Evolutionary conservation across 345 rosid genomes (phyloP), one percentile per base, ranked within the genome.

Genomic region (Heritiera littoralis): DNA sequence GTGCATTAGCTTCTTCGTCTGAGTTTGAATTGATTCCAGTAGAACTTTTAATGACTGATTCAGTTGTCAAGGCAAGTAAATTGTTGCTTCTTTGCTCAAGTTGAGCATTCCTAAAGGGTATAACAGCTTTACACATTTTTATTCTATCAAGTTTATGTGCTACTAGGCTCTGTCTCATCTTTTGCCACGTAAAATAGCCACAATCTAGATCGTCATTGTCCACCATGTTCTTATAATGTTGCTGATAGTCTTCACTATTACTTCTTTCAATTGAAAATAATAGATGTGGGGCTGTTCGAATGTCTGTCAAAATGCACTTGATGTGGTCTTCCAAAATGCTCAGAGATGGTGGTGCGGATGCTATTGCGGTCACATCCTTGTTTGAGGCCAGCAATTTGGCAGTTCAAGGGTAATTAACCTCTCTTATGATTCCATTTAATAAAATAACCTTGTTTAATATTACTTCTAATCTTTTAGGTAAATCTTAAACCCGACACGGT

Each of bases 271-370:
- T 80, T 84, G 69, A 28, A 65, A 74, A 54, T 68, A 14, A 43
- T 81, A 91, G 95, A 86, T 91, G 86, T 68, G 93, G 95, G 51
- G 95, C 90, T 40, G 90, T 91, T 60, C 89, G 92, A 1, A 89
- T 91, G 95, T 80, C 86, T 74, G 93, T 89, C 58, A 91, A 91
- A 79, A 87, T 91, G 82, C 86, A 80, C 86, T 82, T 91, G 85
- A 91, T 89, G 95, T 91, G 88, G 90, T 88, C 89, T 80, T 88
- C 95, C 61, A 89, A 88, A 85, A 84, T 91, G 89, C 87, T 89
- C 75, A 91, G 89, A 81, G 82, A 87, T 83, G 86, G 87, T 77
- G 93, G 90, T 79, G 84, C 77, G 35, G 95, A 91, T 84, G 83
- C 87, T 74, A 86, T 84, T 52, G 78, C 83, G 49, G 93, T 88